Base-by-base conservation (phyloP, 495 filamentous ascomycete genomes). In the Podospora pseudopauciseta region DNA sequence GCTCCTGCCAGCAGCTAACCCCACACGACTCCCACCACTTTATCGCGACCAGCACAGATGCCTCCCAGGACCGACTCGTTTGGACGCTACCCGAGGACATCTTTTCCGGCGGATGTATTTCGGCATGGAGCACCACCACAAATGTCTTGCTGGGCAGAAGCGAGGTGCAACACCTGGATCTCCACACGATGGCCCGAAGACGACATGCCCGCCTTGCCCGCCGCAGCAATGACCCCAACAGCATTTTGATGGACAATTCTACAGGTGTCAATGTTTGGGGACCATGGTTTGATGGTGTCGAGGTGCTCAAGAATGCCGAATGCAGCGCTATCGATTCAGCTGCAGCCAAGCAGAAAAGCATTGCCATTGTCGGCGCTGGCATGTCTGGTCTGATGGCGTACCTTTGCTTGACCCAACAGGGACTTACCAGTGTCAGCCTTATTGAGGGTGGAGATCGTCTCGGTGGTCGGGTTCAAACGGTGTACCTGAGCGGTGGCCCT, bases 231-330 rank as follows among this genome's bases (percentile, higher is more conserved):
- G 11, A 39, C 30, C 26, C 49, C 63, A 63, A 23, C 57, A 69
- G 66, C 74, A 81, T 85, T 16, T 68, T 71, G 39, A 85, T 86
- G 83, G 71, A 76, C 19, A 78, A 81, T 56, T 75, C 79, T 9
- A 84, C 67, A 53, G 83, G 83, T 18, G 81, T 86, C 68, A 89
- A 91, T 71, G 74, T 77, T 18, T 79, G 76, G 76, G 89, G 89
- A 0, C 87, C 89, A 0, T 91, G 89, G 88, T 90, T 91, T 60
- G 87, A 90, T 70, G 88, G 89, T 5, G 87, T 91, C 15, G 83
- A 82, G 32, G 83, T 87, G 65, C 80, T 91, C 69, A 79, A 87
- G 67, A 77, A 79, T 23, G 86, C 85, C 70, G 77, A 87, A 44
- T 79, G 83, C 23, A 75, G 76, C 20, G 72, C 80, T 7, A 77